A percentile compares a stretch with the other conserved stretches of the same genome.
These are phyloP conservation scores for Tolypocladium cylindrosporum DNA, from an alignment of 2,329 filamentous ascomycete species.

Conservation along the genomic window DNA sequence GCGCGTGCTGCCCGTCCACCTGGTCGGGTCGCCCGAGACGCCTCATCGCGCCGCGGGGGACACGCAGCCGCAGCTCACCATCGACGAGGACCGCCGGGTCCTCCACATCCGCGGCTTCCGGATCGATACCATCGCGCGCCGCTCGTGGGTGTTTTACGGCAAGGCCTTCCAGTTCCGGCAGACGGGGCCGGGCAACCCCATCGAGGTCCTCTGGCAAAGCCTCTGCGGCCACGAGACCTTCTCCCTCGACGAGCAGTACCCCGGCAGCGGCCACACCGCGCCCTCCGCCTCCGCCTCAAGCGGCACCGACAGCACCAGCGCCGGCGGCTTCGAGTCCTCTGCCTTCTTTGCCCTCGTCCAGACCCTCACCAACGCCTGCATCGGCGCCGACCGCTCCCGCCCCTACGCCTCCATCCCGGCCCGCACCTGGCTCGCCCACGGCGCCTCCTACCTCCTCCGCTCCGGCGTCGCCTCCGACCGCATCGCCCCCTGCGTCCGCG, in stretches of 20 bases:
- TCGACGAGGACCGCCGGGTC: conserved; percentile 12
- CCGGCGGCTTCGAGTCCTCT: conserved; percentile 6
- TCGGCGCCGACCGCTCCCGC: conserved; percentile 16
- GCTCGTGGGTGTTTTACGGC: conserved; percentile 19
- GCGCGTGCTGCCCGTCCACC: conserved; percentile 20
- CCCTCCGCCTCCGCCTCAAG: neutral
- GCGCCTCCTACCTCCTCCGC: conserved; percentile 20
- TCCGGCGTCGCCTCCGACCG: conserved; percentile 4
- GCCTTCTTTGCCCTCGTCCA: conserved; percentile 23
- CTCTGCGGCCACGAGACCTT: conserved; percentile 16
- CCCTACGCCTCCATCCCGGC: conserved; percentile 13
- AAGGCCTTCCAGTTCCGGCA: conserved; percentile 19
- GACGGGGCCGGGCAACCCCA: conserved; percentile 6
- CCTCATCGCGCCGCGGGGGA: conserved; percentile 19
- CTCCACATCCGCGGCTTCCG: conserved; percentile 18
- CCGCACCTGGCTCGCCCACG: conserved; percentile 18
- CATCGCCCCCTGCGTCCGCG: conserved; percentile 12
- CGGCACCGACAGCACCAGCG: neutral
- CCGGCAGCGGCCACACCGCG: neutral
- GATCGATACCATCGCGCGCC: conserved; percentile 13
- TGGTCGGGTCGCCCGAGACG: conserved; percentile 19
- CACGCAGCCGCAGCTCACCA: conserved; percentile 13
- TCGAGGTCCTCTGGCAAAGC: conserved; percentile 18
- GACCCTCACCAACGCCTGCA: conserved; percentile 22
- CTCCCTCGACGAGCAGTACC: conserved; percentile 14